Base-by-base conservation (phyloP, 352 stramenopile species). In the Phytophthora brassicae region DNA sequence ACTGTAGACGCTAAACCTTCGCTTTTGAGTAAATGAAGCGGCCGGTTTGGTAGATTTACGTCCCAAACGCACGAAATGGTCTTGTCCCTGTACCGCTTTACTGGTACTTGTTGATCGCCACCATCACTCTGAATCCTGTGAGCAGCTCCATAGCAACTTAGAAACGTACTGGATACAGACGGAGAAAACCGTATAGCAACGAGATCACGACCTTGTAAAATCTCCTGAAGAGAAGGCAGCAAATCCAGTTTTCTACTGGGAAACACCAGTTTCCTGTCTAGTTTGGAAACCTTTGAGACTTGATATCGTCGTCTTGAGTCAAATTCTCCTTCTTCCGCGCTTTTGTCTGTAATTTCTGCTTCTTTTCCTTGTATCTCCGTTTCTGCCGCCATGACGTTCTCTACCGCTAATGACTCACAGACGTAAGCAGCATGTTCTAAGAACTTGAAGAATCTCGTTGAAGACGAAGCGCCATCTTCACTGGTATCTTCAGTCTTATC, bases 11-110 rank as follows among this genome's bases (percentile, higher is more conserved):
- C 64, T 12, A 66, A 19, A 38, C 80, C 81, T 70, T 87, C 82
- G 26, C 65, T 78, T 17, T 80, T 72, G 2, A 88, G 59, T 14
- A 84, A 35, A 52, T 84, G 75, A 16, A 78, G 56, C 7, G 66
- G 72, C 11, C 75, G 60, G 24, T 69, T 53, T 9, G 77, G 68
- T 24, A 85, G 64, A 57, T 88, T 88, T 17, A 90, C 51, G 29
- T 92, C 79, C 82, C 82, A 92, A 4, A 90, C 61, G 46, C 80
- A 88, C 2, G 74, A 70, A 16, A 91, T 68, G 0, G 74, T 81
- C 46, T 88, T 86, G 45, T 76, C 68, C 16, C 23, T 60, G 23
- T 65, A 72, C 16, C 45, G 9, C 48, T 52, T 33, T 22, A 23
- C 11, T 4, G 48, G 12, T 43, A 57, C 23, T 43, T 58, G 26